Conservation (phyloP, 2,329 filamentous ascomycete species). For the Onygenales sp. region DNA sequence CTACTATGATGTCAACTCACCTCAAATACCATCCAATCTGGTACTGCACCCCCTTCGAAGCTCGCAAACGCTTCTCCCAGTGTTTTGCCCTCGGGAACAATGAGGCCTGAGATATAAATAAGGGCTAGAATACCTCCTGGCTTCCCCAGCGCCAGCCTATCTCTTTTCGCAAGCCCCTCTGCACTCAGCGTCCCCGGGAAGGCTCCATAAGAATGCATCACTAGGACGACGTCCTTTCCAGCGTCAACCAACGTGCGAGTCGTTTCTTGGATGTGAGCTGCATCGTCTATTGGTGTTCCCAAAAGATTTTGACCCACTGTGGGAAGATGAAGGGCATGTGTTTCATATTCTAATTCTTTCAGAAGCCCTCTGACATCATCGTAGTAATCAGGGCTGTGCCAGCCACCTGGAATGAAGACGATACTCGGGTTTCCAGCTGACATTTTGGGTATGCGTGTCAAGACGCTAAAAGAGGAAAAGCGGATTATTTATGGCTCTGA, state of each 20-base stretch:
- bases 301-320: slow-evolving; percentile 17
- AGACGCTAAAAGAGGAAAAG: too few species aligned
- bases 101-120: slow-evolving; percentile 14
- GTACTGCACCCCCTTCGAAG: neutral
- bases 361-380: slow-evolving; percentile 19
- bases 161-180: slow-evolving; percentile 20
- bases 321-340: slow-evolving; percentile 19
- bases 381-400: slow-evolving; percentile 22
- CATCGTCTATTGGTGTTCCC: slow-evolving; percentile 23
- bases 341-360: slow-evolving; percentile 20
- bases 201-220: slow-evolving; percentile 30
- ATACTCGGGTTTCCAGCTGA: slow-evolving; percentile 21
- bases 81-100: neutral
- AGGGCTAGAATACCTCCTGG: slow-evolving; percentile 23
- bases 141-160: slow-evolving; percentile 18
- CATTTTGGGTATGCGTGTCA: neutral
- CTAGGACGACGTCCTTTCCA: slow-evolving; percentile 24
- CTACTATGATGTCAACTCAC: neutral
- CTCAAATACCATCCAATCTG: neutral
- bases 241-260: slow-evolving; percentile 17
- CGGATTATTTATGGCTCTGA: too few species aligned
- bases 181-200: slow-evolving; percentile 19
- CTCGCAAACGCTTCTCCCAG: neutral
- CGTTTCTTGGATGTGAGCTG: slow-evolving; percentile 17
- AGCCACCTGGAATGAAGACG: slow-evolving; percentile 27